A percentile compares a stretch with the other conserved stretches of the same genome.
Conservation (phyloP, 2,329 filamentous ascomycete genomes). For the Corniculantispora saksenae region DNA sequence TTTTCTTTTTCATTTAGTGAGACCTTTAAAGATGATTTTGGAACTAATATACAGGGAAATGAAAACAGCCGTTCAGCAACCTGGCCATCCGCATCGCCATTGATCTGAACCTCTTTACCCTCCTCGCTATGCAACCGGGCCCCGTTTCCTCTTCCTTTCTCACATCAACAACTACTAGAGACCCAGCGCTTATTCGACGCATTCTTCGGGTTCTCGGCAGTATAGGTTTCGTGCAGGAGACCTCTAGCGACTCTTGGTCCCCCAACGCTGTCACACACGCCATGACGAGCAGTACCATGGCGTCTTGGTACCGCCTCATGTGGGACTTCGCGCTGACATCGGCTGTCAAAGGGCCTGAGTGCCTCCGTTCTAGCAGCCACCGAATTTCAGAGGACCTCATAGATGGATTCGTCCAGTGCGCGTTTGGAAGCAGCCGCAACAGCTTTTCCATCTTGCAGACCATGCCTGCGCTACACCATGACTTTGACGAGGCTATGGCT, state of each 20-base stretch:
- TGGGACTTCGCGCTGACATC: constrained; percentile 1
- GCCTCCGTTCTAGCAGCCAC: too few relatives aligned
- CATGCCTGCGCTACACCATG: constrained; percentile 9
- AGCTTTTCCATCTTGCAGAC: background rate
- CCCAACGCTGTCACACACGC: constrained; percentile 11
- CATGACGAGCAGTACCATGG: constrained; percentile 11
- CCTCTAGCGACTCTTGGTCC: constrained; percentile 5
- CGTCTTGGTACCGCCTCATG: constrained; percentile 16
- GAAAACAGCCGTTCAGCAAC: constrained; percentile 10
- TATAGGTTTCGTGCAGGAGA: constrained; percentile 2
- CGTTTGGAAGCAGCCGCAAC: too few relatives aligned
- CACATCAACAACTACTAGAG: too few relatives aligned
- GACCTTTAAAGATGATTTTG: too few relatives aligned
- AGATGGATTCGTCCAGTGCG: too few relatives aligned
- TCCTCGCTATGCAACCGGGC: constrained; percentile 3
- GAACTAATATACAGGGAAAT: background rate
- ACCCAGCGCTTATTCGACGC: background rate
- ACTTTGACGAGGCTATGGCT: background rate
- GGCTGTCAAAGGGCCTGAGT: too few relatives aligned
- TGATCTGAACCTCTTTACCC: constrained; percentile 10
- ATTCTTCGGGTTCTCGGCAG: constrained; percentile 1
- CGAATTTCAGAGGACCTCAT: too few relatives aligned
- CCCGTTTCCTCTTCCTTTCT: background rate
- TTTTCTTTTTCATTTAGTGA: too few relatives aligned
- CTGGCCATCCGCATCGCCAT: constrained; percentile 13